Evolutionary conservation across 2,329 filamentous ascomycete genomes (phyloP).

Genomic region (Epichloe coenophiala): DNA sequence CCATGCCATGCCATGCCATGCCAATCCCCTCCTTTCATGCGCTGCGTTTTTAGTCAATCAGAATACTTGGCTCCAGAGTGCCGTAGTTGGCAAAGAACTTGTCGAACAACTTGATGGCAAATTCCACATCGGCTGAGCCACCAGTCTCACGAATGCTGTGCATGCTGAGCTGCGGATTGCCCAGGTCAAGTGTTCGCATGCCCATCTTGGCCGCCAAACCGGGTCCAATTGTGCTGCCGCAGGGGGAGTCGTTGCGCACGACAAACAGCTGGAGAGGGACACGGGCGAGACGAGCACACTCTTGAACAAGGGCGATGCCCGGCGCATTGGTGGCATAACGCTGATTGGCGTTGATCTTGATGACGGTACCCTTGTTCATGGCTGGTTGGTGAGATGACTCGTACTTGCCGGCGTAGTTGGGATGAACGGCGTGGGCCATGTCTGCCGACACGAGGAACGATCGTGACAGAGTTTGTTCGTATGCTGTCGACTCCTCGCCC

Average conservation of each 20-base stretch:
- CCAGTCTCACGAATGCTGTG: conserved; percentile 92
- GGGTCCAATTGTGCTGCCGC: conserved; percentile 94
- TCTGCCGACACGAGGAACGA: conserved; percentile 94
- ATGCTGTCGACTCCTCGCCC: conserved; percentile 60
- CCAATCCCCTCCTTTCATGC: neutral
- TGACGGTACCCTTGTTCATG: conserved; percentile 92
- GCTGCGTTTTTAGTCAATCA: conserved; percentile 51
- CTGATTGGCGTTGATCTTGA: conserved; percentile 97
- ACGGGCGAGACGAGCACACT: conserved; percentile 58
- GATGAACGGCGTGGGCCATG: conserved; percentile 94
- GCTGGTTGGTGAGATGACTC: conserved; percentile 81
- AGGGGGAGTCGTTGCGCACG: conserved; percentile 89
- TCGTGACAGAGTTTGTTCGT: conserved; percentile 80
- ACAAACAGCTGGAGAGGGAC: conserved; percentile 94
- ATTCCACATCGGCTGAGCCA: conserved; percentile 74
- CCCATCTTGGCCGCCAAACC: conserved; percentile 83
- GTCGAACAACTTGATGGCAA: conserved; percentile 75
- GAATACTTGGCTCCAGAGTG: conserved; percentile 66
- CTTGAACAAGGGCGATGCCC: conserved; percentile 83
- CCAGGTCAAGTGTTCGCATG: conserved; percentile 77
- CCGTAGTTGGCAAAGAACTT: conserved; percentile 79
- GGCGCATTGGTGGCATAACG: conserved; percentile 94
- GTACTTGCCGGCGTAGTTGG: conserved; percentile 88
- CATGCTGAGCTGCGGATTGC: conserved; percentile 92
- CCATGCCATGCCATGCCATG: too few relatives aligned